phyloP scores from a whole-genome alignment of 2,329 filamentous ascomycete genomes.

The Ophiostoma australiae region DNA sequence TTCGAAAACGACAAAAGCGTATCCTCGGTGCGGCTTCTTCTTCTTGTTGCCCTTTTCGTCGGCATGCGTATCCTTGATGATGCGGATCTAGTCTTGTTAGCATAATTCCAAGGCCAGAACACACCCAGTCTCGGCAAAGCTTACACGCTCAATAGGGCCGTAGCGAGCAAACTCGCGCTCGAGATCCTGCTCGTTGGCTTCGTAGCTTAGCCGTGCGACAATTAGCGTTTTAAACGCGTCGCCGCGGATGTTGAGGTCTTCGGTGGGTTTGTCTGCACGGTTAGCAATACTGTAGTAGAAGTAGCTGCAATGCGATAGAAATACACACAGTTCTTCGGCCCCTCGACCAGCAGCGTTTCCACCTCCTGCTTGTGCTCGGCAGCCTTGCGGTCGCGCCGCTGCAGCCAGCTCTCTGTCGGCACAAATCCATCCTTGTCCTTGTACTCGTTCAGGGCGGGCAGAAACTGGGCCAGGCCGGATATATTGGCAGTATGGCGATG shows the following conservation, averaged over 20 bases:
- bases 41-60: slow-evolving; percentile 68
- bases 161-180: slow-evolving; percentile 91
- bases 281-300: not conserved
- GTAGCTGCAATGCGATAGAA: not conserved
- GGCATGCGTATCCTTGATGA: slow-evolving; percentile 71
- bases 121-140: slow-evolving; percentile 30
- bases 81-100: slow-evolving; percentile 64
- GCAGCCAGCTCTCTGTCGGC: slow-evolving; percentile 88
- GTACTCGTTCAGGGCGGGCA: slow-evolving; percentile 70
- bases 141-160: slow-evolving; percentile 85
- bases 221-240: slow-evolving; percentile 95
- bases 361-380: slow-evolving; percentile 68
- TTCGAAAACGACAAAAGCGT: slow-evolving; percentile 96
- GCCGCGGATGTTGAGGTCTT: slow-evolving; percentile 84
- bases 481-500: slow-evolving; percentile 71
- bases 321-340: slow-evolving; percentile 56
- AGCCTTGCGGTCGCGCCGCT: slow-evolving; percentile 78
- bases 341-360: slow-evolving; percentile 60
- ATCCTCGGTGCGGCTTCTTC: slow-evolving; percentile 78
- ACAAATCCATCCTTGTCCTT: slow-evolving; percentile 70
- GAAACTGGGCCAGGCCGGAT: slow-evolving; percentile 66
- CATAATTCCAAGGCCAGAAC: not conserved
- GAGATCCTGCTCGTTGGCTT: slow-evolving; percentile 81
- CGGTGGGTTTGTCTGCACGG: slow-evolving; percentile 65
- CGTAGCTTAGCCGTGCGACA: slow-evolving; percentile 83